Conservation (phyloP, 805 yeast species). For the Metschnikowia amazonensis region DNA sequence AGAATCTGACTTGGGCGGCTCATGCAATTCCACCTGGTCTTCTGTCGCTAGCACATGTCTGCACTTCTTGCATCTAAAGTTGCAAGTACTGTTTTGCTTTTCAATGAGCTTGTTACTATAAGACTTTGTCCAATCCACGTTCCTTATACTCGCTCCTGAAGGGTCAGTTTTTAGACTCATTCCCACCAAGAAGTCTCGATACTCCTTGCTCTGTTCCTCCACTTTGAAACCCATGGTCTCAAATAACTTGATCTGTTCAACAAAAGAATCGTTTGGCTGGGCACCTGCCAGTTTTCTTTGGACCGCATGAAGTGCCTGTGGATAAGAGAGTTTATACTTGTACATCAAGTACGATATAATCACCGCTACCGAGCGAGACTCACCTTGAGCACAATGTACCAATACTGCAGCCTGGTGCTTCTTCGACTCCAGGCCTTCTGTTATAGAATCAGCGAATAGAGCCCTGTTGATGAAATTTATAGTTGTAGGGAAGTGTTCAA, state of each 20-base stretch:
- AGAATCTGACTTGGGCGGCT: constrained; percentile 60
- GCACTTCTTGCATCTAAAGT: constrained; percentile 78
- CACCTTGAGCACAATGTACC: constrained; percentile 52
- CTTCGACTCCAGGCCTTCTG: constrained; percentile 15
- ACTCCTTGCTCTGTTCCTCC: constrained; percentile 20
- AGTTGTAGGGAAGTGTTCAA: constrained; percentile 57
- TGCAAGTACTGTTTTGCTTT: constrained; percentile 4
- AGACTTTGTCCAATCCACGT: constrained; percentile 13
- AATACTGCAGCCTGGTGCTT: constrained; percentile 43
- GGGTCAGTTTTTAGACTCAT: constrained; percentile 20
- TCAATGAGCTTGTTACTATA: constrained; percentile 11
- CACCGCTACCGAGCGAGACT: constrained; percentile 46
- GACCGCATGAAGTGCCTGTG: constrained; percentile 74
- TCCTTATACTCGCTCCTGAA: constrained; percentile 12
- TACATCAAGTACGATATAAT: constrained; percentile 48
- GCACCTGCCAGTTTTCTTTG: constrained; percentile 55
- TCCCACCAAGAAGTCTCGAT: constrained; percentile 27
- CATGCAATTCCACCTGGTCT: constrained; percentile 59
- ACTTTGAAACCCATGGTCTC: constrained; percentile 34
- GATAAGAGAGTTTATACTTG: constrained; percentile 49
- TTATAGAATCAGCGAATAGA: constrained; percentile 33
- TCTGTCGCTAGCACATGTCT: constrained; percentile 66
- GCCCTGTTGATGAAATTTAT: constrained; percentile 67
- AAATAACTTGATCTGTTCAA: constrained; percentile 66
- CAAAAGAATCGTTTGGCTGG: constrained; percentile 71